A percentile compares a stretch with the other conserved stretches of the same genome.
These are phyloP conservation scores for Triadica sebifera DNA, from an alignment of 345 rosid species.

Conservation along the genomic window DNA sequence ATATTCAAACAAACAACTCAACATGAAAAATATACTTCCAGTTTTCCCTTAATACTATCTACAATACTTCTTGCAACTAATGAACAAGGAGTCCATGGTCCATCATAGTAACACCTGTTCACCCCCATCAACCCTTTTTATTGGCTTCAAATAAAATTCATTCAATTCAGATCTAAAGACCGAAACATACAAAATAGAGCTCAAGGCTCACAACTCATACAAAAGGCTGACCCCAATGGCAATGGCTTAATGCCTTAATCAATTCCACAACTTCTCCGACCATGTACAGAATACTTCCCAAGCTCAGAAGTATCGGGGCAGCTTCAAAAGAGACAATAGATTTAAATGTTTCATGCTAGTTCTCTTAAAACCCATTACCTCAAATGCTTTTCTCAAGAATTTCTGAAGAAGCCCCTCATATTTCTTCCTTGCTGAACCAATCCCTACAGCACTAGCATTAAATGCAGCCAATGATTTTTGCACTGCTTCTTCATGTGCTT, in stretches of 20 bases:
- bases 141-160: neutral
- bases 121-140: no score
- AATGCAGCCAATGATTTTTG: constrained; percentile 61
- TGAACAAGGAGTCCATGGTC: neutral
- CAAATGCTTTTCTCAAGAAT: constrained; percentile 75
- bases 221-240: neutral
- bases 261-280: neutral
- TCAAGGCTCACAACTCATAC: neutral
- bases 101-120: neutral
- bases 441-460: constrained; percentile 78
- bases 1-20: neutral
- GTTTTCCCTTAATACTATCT: neutral
- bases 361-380: constrained; percentile 41
- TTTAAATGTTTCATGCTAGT: neutral
- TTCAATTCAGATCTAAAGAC: neutral
- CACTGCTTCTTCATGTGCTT: constrained; percentile 88
- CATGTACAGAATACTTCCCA: neutral
- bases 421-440: constrained; percentile 74
- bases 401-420: constrained; percentile 83
- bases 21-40: neutral
- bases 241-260: neutral
- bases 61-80: neutral
- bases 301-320: neutral
- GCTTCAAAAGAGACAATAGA: neutral
- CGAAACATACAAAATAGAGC: neutral